Evolutionary conservation across 768 basidiomycete genomes (phyloP), one percentile per base, ranked within the genome.

Genomic region (Sporobolomyces pararoseus): DNA sequence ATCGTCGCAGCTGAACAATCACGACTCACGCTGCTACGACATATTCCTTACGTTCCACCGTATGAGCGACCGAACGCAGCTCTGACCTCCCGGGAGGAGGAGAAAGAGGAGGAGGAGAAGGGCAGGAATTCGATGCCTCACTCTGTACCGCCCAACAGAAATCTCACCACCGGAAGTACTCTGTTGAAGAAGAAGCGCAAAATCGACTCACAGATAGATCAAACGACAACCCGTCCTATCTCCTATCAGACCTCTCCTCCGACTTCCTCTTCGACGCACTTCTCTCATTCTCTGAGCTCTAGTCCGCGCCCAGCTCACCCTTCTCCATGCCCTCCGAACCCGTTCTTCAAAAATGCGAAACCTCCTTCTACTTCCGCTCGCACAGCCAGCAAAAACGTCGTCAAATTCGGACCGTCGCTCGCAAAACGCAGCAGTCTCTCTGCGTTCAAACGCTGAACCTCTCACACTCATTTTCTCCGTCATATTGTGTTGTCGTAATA

Each of bases 1-100:
- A 61, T 61, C 31, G 44, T 61, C 59, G 59, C 59, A 32, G 59
- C 59, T 5, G 59, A 49, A 34, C 46, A 61, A 47, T 61, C 59
- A 4, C 34, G 4, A 16, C 25, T 61, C 21, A 61, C 32, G 7
- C 59, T 61, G 17, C 31, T 61, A 2, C 59, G 59, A 34, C 46
- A 61, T 23, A 7, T 61, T 19, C 59, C 59, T 2, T 61, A 23
- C 59, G 59, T 61, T 23, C 31, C 44, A n/a, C 59, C 59, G 25
- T 35, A 35, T 13, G 59, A 47, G 5, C 27, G 59, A 35, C 3
- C 29, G 25, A 2, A 9, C 35, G 23, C 25, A 7, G 13, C 46
- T 21, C 27, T 21, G 17, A 35, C 32, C n/a, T n/a, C 34, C 17
- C 54, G 29, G 32, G 32, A 34, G 32, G 19, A 55, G 32, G 13